These are phyloP conservation scores for Gracilariopsis chorda DNA, from an alignment of 23 red algal species.

Conservation along the genomic window DNA sequence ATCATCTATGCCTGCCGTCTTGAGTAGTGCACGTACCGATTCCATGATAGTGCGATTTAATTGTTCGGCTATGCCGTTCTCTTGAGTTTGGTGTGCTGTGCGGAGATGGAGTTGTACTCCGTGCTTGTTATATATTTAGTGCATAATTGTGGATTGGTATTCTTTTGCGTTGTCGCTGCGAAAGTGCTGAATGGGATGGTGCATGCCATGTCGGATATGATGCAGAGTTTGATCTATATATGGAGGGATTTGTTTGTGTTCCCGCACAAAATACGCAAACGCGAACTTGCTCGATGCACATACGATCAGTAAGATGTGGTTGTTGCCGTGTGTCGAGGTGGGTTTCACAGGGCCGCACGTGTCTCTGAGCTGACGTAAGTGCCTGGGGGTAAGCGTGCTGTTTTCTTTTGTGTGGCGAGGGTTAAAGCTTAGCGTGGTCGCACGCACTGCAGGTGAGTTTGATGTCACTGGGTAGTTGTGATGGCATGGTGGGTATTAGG, in stretches of 20 bases:
- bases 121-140: not conserved
- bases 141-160: not conserved
- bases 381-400: too few species aligned
- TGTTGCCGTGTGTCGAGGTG: too few species aligned
- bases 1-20: not conserved
- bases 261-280: not conserved
- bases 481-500: not conserved
- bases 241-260: not conserved
- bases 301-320: not conserved
- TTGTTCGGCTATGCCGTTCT: conserved; percentile 7
- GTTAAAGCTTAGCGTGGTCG: not conserved
- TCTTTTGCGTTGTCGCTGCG: conserved; percentile 7
- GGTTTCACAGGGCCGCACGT: too few species aligned
- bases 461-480: not conserved
- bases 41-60: conserved; percentile 21
- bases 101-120: not conserved
- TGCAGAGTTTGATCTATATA: not conserved
- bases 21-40: not conserved
- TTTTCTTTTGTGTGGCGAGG: too few species aligned
- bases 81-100: not conserved
- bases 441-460: not conserved
- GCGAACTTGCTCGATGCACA: not conserved
- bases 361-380: too few species aligned
- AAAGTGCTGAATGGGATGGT: not conserved
- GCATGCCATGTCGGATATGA: not conserved